Base-by-base conservation (phyloP, 2,329 filamentous ascomycete species). In the Huntiella bhutanensis region DNA sequence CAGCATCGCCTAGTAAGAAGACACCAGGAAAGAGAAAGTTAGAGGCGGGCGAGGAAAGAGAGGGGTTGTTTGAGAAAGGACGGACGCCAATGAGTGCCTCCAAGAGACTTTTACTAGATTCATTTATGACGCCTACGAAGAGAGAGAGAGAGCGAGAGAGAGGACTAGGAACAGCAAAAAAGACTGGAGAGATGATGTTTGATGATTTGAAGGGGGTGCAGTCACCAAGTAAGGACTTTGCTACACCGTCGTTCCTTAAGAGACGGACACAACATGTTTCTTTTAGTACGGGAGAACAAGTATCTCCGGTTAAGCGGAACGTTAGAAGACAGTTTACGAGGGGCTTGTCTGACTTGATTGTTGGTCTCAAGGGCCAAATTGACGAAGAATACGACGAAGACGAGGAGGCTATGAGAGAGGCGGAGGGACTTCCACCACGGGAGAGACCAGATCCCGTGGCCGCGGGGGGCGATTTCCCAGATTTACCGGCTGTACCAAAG, bases 321-420 rank as follows among this genome's bases (percentile, higher is more conserved):
- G 76, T 72, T 2, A 66, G 66, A 36, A 77, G 75, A 54, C 71
- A 74, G 6, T 61, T 82, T n/a, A 73, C 74, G 1, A 69, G 80
- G 48, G 80, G 79, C 22, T 60, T 91, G 47, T 87, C 81, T 57
- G 77, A 74, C 51, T 79, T 87, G 52, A 77, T 88, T 16, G 77
- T 79, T 15, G 73, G 73, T 17, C 63, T 88, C 52, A 69, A 78
- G 51, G 77, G 75, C 55, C 67, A 82, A 47, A 77, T 84, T 57
- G 79, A 84, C 45, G 73, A 82, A 39, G 64, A 66, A 13, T 63
- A 79, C 46, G 81, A 84, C 43, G 82, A 87, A 19, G 81, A 88
- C 33, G 63, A 82, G 50, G 82, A 86, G 5, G 75, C 78, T 1
- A 62, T 88, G 56, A 70, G 71, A n/a, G 82, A 86, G 56, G 63